phyloP scores from a whole-genome alignment of 345 rosid genomes.

The Eutrema japonicum region DNA sequence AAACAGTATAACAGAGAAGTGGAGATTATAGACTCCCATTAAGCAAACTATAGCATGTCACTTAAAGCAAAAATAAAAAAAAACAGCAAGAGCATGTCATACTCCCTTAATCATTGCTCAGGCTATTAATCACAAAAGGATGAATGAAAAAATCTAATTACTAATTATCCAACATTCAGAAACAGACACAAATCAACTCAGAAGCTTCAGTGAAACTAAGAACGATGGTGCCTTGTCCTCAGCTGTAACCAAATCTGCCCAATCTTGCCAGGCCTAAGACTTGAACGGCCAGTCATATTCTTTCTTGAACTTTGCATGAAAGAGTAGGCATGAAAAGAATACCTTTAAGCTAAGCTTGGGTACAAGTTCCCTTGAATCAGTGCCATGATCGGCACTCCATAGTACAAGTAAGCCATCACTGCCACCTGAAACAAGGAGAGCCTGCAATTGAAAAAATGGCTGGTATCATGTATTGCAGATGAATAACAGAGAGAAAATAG shows the following conservation, averaged over 20 bases:
- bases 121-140: neutral
- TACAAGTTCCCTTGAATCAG: constrained; percentile 95
- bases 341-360: constrained; percentile 98
- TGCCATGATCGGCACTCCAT: constrained; percentile 97
- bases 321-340: constrained; percentile 27
- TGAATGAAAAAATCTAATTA: neutral
- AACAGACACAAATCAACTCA: constrained; percentile 21
- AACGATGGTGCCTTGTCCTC: constrained; percentile 16
- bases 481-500: constrained; percentile 16
- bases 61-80: neutral
- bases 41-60: constrained; percentile 13
- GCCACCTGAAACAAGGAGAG: constrained; percentile 96
- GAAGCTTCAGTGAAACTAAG: constrained; percentile 20
- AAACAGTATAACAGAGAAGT: constrained; percentile 18
- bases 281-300: too few species aligned
- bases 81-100: constrained; percentile 14
- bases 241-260: constrained; percentile 18
- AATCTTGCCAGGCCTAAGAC: neutral
- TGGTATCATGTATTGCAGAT: constrained; percentile 25
- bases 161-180: constrained; percentile 21
- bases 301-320: constrained; percentile 1
- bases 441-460: constrained; percentile 57
- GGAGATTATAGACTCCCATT: constrained; percentile 17
- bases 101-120: constrained; percentile 16
- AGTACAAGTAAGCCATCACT: constrained; percentile 93